Base-by-base conservation (phyloP, 768 basidiomycete genomes). In the Auricularia cornea region DNA sequence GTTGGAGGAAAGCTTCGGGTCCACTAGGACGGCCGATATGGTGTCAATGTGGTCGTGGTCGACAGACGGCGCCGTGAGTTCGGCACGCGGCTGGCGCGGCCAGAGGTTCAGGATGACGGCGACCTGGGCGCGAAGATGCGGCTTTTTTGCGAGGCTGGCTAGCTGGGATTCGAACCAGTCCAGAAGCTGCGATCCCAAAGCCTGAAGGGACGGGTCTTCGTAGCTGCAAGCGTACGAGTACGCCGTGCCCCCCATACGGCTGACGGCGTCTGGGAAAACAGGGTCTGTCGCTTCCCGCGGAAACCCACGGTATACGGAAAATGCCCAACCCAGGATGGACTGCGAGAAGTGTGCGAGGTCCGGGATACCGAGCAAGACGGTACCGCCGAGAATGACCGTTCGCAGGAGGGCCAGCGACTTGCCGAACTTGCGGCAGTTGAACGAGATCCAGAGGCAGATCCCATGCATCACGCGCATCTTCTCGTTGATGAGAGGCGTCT, bases 301-400 rank as follows among this genome's bases (percentile, higher is more conserved):
- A 26, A 29, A 32, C 60, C 66, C 72, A 48, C 76, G 75, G 70
- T 86, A 89, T 40, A 77, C 69, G 16, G 74, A 74, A 66, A 94
- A 85, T 3, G 83, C 83, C 90, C 92, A 94, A 59, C 87, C 84
- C 12, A 94, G 76, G 44, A 94, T 81, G 2, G 89, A 91, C 66
- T 92, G 88, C 0, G 87, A 87, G 2, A 83, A 79, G 62, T 79
- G 79, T 3, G 81, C 81, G 20, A 96, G 77, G 69, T 94, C 91
- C 12, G 75, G 73, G 68, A 94, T 86, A 0, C 78, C 74, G 61
- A 96, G 75, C 29, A 95, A 74, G 2, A 84, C 80, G 12, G 84
- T 78, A 4, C 86, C 79, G 10, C 90, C 87, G 48, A 86, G 84
- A 54, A 88, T 79, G 52, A 97, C 75, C 1, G 85, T 78, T 62